Percentiles rank a stretch among this genome's conserved stretches.
Conservation (phyloP, 2,329 filamentous ascomycete genomes). For the Penicillium sp. region DNA sequence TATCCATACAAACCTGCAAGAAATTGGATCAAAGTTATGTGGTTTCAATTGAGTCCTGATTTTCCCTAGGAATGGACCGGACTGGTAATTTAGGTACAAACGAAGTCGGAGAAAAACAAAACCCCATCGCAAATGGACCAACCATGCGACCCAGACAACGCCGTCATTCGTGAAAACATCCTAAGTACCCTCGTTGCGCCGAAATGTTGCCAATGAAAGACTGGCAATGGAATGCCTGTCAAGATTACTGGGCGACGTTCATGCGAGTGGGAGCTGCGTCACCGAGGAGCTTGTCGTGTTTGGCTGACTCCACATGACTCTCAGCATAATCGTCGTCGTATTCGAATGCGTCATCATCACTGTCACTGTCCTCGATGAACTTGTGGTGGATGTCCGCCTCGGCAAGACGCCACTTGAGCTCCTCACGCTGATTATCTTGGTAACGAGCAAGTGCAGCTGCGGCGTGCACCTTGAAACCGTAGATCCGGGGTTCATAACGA, state of each 20-base stretch:
- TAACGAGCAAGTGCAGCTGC: conserved; percentile 83
- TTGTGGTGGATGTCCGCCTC: conserved; percentile 69
- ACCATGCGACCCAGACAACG: conserved; percentile 24
- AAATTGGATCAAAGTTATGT: neutral
- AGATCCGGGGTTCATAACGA: conserved; percentile 85
- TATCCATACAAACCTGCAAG: neutral
- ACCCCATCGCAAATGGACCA: conserved; percentile 15
- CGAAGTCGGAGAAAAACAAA: conserved; percentile 15
- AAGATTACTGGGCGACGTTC: conserved; percentile 35
- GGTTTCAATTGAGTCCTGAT: conserved; percentile 11
- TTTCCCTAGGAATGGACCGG: neutral
- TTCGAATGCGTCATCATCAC: conserved; percentile 54
- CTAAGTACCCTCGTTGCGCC: conserved; percentile 29
- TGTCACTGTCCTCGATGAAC: conserved; percentile 68
- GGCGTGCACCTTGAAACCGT: conserved; percentile 93
- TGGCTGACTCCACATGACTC: conserved; percentile 35
- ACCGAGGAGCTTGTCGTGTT: conserved; percentile 23
- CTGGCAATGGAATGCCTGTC: neutral
- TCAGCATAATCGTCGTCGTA: conserved; percentile 23
- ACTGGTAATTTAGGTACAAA: conserved; percentile 23
- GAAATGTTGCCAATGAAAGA: conserved; percentile 18
- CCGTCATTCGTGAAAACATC: conserved; percentile 29
- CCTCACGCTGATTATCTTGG: conserved; percentile 78
- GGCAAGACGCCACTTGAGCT: conserved; percentile 75
- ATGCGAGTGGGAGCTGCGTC: conserved; percentile 37